A percentile compares a stretch with the other conserved stretches of the same genome.
Conservation (phyloP, 352 stramenopile genomes). For the Phytophthora cryptogea region DNA sequence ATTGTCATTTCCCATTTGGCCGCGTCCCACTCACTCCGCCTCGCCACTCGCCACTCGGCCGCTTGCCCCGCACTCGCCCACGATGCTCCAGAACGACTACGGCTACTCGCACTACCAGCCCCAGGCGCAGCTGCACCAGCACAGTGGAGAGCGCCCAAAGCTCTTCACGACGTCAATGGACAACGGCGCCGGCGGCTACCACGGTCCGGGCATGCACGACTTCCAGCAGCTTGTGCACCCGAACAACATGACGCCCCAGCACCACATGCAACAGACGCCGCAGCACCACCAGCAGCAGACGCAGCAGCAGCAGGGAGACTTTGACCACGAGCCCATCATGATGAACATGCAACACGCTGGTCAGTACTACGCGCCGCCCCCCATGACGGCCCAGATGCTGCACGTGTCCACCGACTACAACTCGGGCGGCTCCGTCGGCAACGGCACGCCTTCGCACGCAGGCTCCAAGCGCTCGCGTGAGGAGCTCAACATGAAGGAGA, state of each 20-base stretch:
- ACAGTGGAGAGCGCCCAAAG: slow-evolving; percentile 65
- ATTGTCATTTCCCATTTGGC: slow-evolving; percentile 84
- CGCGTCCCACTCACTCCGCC: slow-evolving; percentile 33
- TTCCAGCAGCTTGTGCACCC: slow-evolving; percentile 48
- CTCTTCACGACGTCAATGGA: slow-evolving; percentile 48
- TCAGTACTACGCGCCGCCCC: slow-evolving; percentile 61
- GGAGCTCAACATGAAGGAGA: slow-evolving; percentile 86
- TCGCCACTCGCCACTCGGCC: slow-evolving; percentile 5
- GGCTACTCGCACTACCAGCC: slow-evolving; percentile 58
- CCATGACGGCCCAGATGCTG: slow-evolving; percentile 65
- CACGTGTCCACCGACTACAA: slow-evolving; percentile 74
- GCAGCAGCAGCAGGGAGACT: slow-evolving; percentile 52
- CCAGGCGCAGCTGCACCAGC: slow-evolving; percentile 44
- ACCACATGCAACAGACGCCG: slow-evolving; percentile 47
- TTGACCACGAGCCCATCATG: slow-evolving; percentile 76
- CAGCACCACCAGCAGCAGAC: slow-evolving; percentile 50
- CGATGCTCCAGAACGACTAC: slow-evolving; percentile 69
- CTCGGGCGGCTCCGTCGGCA: slow-evolving; percentile 35
- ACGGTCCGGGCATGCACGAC: slow-evolving; percentile 43
- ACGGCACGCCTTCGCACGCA: slow-evolving; percentile 37
- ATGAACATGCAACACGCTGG: slow-evolving; percentile 62
- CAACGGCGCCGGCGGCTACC: slow-evolving; percentile 25
- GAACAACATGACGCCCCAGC: slow-evolving; percentile 43
- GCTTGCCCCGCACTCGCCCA: slow-evolving; percentile 3
- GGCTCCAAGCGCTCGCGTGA: slow-evolving; percentile 69